Percentiles rank a stretch among this genome's conserved stretches.
These are phyloP conservation scores for Monosporozyma aquatica DNA, from an alignment of 805 yeast species.

Conservation along the genomic window DNA sequence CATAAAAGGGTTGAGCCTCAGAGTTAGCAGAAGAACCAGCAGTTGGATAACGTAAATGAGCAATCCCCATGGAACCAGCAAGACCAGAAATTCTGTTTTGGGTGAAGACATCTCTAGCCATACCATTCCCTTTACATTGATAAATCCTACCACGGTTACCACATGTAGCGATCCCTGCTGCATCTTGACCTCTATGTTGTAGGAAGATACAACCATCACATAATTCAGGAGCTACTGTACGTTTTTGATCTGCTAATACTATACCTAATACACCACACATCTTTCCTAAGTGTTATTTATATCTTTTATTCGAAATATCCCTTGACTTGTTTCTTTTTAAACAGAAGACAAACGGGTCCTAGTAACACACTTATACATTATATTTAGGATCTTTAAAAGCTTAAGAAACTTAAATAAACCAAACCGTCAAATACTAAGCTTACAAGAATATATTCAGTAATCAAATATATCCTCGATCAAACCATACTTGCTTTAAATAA, in stretches of 20 bases:
- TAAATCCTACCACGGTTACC: slow-evolving; percentile 88
- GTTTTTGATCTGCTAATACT: slow-evolving; percentile 64
- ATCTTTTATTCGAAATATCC: background rate
- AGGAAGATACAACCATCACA: slow-evolving; percentile 87
- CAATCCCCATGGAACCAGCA: slow-evolving; percentile 91
- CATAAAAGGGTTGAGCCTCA: slow-evolving; percentile 98
- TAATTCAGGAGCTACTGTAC: slow-evolving; percentile 77
- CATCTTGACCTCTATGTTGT: slow-evolving; percentile 98
- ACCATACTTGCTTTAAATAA: no score
- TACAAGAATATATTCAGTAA: no score
- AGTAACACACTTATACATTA: no score
- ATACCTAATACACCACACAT: slow-evolving; percentile 97
- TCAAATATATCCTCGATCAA: no score
- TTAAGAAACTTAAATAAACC: no score
- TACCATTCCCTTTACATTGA: slow-evolving; percentile 97
- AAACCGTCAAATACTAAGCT: no score
- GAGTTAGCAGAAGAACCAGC: slow-evolving; percentile 94
- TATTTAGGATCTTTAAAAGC: no score
- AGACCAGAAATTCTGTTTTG: slow-evolving; percentile 66
- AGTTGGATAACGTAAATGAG: slow-evolving; percentile 92
- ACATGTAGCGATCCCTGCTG: slow-evolving; percentile 97
- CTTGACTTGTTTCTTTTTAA: no score
- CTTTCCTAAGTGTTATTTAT: no score
- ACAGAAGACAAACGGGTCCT: no score
- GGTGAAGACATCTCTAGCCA: slow-evolving; percentile 97